phyloP scores from a whole-genome alignment of 768 basidiomycete species.

The Termitomyces titanicus region DNA sequence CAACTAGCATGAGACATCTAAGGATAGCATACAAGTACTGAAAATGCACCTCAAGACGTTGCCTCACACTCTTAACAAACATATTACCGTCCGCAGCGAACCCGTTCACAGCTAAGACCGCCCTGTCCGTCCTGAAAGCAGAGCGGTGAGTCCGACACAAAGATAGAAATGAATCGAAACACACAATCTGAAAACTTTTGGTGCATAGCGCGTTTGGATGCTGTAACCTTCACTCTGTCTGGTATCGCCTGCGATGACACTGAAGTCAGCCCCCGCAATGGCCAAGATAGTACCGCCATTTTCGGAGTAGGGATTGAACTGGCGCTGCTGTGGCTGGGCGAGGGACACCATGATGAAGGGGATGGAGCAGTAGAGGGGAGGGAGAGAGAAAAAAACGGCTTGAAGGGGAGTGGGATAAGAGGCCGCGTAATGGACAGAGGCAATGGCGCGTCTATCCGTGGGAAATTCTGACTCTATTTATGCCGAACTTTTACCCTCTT shows the following conservation, averaged over 20 bases:
- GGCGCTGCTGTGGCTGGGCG: constrained; percentile 45
- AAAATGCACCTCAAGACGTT: constrained; percentile 82
- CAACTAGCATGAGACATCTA: constrained; percentile 1
- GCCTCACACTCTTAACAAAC: constrained; percentile 95
- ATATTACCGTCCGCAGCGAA: constrained; percentile 97
- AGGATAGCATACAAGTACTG: background rate
- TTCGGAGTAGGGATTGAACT: constrained; percentile 87
- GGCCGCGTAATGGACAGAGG: constrained; percentile 40
- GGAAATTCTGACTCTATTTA: constrained; percentile 28
- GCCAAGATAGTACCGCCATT: constrained; percentile 97
- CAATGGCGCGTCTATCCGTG: constrained; percentile 38
- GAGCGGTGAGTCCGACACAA: background rate
- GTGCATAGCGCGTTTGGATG: constrained; percentile 96
- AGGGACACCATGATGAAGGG: constrained; percentile 33
- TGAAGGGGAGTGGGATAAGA: constrained; percentile 25
- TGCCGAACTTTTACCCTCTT: constrained; percentile 37
- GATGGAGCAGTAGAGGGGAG: constrained; percentile 12
- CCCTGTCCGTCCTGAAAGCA: constrained; percentile 75
- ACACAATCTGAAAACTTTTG: constrained; percentile 92
- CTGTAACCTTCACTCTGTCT: constrained; percentile 95
- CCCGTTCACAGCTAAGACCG: constrained; percentile 92
- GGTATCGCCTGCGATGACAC: constrained; percentile 95
- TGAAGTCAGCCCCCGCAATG: constrained; percentile 91
- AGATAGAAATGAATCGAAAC: constrained; percentile 23
- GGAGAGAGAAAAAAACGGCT: constrained; percentile 22